phyloP scores from a whole-genome alignment of 1,284 basidiomycete genomes.

The Stygiomarasmius scandens region DNA sequence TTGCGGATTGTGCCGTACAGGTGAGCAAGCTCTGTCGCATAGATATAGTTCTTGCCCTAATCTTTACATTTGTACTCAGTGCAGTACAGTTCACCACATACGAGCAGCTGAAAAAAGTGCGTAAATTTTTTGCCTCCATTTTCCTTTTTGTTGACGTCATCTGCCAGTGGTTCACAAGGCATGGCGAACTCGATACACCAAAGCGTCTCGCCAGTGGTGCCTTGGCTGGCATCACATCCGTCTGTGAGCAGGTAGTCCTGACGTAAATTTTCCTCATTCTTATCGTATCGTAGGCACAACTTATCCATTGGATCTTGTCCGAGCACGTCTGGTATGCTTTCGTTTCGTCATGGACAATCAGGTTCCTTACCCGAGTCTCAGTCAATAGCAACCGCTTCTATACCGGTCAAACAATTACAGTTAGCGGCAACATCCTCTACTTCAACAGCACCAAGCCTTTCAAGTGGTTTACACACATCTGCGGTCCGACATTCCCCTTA shows the following conservation, averaged over 20 bases:
- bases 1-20: slow-evolving; percentile 83
- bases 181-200: slow-evolving; percentile 82
- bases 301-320: slow-evolving; percentile 91
- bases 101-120: slow-evolving; percentile 84
- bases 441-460: slow-evolving; percentile 33
- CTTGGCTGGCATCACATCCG: slow-evolving; percentile 88
- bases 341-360: background rate
- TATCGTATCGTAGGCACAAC: slow-evolving; percentile 64
- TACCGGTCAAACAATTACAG: slow-evolving; percentile 37
- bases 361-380: background rate
- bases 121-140: slow-evolving; percentile 17
- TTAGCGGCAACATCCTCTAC: slow-evolving; percentile 20
- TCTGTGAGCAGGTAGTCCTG: slow-evolving; percentile 51
- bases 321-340: slow-evolving; percentile 69
- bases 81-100: slow-evolving; percentile 94
- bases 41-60: no score
- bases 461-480: slow-evolving; percentile 60
- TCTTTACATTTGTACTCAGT: slow-evolving; percentile 47
- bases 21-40: slow-evolving; percentile 35
- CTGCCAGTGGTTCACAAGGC: slow-evolving; percentile 65
- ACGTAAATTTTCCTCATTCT: slow-evolving; percentile 1
- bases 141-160: slow-evolving; percentile 10
- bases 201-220: slow-evolving; percentile 84
- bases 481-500: slow-evolving; percentile 42
- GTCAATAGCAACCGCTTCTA: slow-evolving; percentile 87